A percentile compares a stretch with the other conserved stretches of the same genome.
phyloP scores from a whole-genome alignment of 257 asterid genomes.

The Solanum chmielewskii region DNA sequence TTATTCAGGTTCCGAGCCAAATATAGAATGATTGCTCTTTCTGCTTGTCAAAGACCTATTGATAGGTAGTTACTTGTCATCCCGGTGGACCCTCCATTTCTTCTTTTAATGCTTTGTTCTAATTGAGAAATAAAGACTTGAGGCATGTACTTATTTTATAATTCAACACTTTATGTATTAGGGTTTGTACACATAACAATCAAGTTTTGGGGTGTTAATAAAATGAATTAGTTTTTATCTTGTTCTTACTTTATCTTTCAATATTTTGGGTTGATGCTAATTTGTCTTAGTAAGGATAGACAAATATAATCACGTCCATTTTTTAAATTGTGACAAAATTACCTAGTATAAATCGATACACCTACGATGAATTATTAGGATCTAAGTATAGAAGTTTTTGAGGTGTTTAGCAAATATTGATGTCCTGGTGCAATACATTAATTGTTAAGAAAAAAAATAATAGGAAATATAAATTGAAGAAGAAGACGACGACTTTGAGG shows the following conservation, averaged over 20 bases:
- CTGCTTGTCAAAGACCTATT: background rate
- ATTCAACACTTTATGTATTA: background rate
- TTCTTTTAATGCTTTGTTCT: background rate
- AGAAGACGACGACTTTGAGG: background rate
- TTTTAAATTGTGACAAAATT: too few relatives aligned
- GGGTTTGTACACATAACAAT: background rate
- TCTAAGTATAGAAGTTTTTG: too few relatives aligned
- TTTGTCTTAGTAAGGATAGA: background rate
- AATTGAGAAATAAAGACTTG: background rate
- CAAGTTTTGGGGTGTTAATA: background rate
- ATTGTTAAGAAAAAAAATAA: too few relatives aligned
- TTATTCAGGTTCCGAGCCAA: background rate
- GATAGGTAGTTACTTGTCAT: background rate
- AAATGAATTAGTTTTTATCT: too few relatives aligned
- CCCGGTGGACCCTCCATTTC: background rate
- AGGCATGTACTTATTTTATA: background rate
- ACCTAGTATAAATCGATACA: background rate
- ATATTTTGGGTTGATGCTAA: background rate
- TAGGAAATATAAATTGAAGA: too few relatives aligned
- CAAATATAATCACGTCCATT: background rate
- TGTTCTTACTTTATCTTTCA: background rate
- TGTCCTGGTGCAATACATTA: too few relatives aligned
- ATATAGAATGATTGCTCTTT: background rate
- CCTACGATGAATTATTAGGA: too few relatives aligned
- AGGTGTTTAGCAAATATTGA: too few relatives aligned